Percentiles rank a stretch among this genome's conserved stretches.
phyloP scores from a whole-genome alignment of 768 basidiomycete genomes.

The Russula brevipes region DNA sequence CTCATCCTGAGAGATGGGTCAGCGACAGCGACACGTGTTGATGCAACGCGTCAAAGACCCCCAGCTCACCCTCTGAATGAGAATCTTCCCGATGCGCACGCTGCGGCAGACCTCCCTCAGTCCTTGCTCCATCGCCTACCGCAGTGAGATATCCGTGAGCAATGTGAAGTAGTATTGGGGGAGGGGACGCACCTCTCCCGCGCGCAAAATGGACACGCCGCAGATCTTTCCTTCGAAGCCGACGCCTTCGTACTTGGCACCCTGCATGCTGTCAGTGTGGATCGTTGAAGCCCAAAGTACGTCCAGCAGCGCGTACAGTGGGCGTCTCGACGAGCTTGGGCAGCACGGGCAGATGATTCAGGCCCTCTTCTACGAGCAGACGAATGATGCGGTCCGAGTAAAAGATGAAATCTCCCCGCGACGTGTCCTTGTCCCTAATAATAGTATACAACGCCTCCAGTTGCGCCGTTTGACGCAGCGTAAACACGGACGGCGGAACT shows the following conservation, averaged over 20 bases:
- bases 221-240: constrained; percentile 96
- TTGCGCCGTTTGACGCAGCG: constrained; percentile 84
- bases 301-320: constrained; percentile 43
- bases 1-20: constrained; percentile 61
- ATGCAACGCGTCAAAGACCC: not conserved
- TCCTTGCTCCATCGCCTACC: constrained; percentile 94
- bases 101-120: constrained; percentile 92
- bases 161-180: not conserved
- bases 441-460: constrained; percentile 95
- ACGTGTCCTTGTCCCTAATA: constrained; percentile 83
- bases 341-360: constrained; percentile 83
- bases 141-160: not conserved
- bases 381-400: constrained; percentile 91
- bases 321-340: constrained; percentile 75
- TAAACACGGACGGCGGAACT: constrained; percentile 79
- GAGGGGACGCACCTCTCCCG: constrained; percentile 65
- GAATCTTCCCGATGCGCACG: constrained; percentile 93
- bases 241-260: constrained; percentile 81
- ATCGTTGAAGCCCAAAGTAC: not conserved
- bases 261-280: constrained; percentile 38
- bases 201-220: constrained; percentile 90
- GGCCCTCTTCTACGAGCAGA: constrained; percentile 73
- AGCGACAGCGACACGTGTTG: constrained; percentile 2
- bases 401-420: constrained; percentile 92
- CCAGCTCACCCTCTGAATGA: constrained; percentile 80